Evolutionary conservation across 257 asterid genomes (phyloP), one percentile per base, ranked within the genome.

Genomic region (Solanum virginianum): DNA sequence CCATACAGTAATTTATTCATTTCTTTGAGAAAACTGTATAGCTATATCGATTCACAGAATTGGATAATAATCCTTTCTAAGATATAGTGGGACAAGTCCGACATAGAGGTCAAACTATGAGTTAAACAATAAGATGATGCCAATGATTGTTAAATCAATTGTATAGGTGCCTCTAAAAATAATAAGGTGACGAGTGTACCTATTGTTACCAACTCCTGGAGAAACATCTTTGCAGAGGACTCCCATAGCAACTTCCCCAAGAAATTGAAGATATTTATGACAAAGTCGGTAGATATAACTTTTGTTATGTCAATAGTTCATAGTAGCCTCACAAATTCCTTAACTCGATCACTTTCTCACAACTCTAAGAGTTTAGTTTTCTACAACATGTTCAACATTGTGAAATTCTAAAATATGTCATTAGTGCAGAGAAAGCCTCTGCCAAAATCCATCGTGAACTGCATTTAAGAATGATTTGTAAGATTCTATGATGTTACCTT

Each of bases 191-290:
- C 9, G 84, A 36, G 85, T 90, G 88, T 86, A 95, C 98, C 98
- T 85, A 88, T 89, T 84, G 80, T 84, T 90, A 93, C 93, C 84
- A 97, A 90, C 66, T 88, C 93, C 89, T 83, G 74, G 81, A 97
- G 70, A 90, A 88, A 90, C 84, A 87, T 91, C 90, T 92, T 93
- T 18, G 94, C 91, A 49, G 79, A 85, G 83, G 93, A 81, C 88
- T 94, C 97, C 70, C 93, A 91, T 22, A 60, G 79, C 70, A 90
- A 86, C 94, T 92, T 94, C 88, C 98, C 98, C 91, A 97, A 74
- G 36, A 88, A 89, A 85, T 85, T 90, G 90, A 97, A 97, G 87
- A 95, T 88, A 77, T 88, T 43, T 87, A 82, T 85, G 57, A 87
- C 80, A 86, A 49, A 79, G 53, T 89, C 90, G 84, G 81, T 82